Percentiles rank a stretch among this genome's conserved stretches.
These are phyloP conservation scores for Lachancea cidri DNA, from an alignment of 805 yeast species.

Conservation along the genomic window DNA sequence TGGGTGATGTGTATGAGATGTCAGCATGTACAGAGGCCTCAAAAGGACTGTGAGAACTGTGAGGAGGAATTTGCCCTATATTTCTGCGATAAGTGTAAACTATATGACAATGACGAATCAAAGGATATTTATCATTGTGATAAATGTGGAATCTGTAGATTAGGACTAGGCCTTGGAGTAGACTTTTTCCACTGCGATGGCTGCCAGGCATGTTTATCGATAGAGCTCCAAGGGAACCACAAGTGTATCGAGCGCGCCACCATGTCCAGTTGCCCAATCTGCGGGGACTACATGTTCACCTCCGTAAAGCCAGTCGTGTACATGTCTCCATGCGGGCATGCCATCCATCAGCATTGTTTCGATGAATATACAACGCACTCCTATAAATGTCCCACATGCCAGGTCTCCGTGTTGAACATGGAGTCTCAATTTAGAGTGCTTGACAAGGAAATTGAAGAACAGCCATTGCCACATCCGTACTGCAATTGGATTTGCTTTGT, in stretches of 20 bases:
- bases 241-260: slow-evolving; percentile 83
- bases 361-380: slow-evolving; percentile 76
- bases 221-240: slow-evolving; percentile 72
- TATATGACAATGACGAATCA: slow-evolving; percentile 75
- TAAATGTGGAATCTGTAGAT: slow-evolving; percentile 86
- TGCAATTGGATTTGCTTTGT: slow-evolving; percentile 69
- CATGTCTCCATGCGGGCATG: slow-evolving; percentile 87
- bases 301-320: slow-evolving; percentile 79
- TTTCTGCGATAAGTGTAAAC: slow-evolving; percentile 70
- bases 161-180: slow-evolving; percentile 82
- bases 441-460: slow-evolving; percentile 74
- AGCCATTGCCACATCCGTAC: slow-evolving; percentile 77
- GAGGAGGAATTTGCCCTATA: slow-evolving; percentile 63
- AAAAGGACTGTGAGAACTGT: slow-evolving; percentile 65
- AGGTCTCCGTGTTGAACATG: slow-evolving; percentile 78
- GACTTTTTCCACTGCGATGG: slow-evolving; percentile 89
- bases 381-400: slow-evolving; percentile 89
- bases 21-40: slow-evolving; percentile 66
- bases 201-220: slow-evolving; percentile 84
- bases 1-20: slow-evolving; percentile 82
- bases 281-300: slow-evolving; percentile 86
- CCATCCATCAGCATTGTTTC: slow-evolving; percentile 82
- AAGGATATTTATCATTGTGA: slow-evolving; percentile 89
- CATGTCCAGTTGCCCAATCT: slow-evolving; percentile 87
- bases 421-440: slow-evolving; percentile 82